Evolutionary conservation across 306 rosid species (phyloP).

Genomic region (Quercus ilex): DNA sequence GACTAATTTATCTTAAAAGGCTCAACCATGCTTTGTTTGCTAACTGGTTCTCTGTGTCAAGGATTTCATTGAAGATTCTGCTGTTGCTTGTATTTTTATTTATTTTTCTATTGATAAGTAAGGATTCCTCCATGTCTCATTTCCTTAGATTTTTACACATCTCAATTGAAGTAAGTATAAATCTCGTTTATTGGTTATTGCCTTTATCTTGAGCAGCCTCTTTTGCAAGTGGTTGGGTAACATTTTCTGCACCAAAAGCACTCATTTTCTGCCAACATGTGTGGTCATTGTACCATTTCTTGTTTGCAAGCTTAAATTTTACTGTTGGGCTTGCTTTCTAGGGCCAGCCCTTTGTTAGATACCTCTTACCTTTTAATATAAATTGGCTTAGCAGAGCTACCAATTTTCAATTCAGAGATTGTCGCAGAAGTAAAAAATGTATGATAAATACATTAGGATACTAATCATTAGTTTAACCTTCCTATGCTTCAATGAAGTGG

Average conservation of each 20-base stretch:
- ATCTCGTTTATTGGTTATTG: neutral
- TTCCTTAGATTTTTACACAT: neutral
- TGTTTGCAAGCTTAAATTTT: neutral
- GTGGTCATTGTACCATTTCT: neutral
- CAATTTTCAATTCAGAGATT: neutral
- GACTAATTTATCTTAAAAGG: neutral
- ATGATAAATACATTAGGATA: neutral
- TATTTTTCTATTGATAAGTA: neutral
- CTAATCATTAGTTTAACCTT: neutral
- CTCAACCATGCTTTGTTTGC: neutral
- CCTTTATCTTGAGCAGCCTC: neutral
- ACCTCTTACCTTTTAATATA: neutral
- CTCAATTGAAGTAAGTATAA: neutral
- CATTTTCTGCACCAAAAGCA: neutral
- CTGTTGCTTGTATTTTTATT: neutral
- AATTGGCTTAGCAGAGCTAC: neutral
- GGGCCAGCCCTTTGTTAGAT: neutral
- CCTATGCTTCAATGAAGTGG: neutral
- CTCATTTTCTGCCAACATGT: neutral
- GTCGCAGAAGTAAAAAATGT: neutral
- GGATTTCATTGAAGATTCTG: neutral
- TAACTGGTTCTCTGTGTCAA: neutral
- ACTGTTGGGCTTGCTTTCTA: neutral
- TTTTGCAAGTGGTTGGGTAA: neutral
- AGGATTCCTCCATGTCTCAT: neutral